A percentile compares a stretch with the other conserved stretches of the same genome.
Conservation (phyloP, 164 flowering plant species). For the Houttuynia cordata region DNA sequence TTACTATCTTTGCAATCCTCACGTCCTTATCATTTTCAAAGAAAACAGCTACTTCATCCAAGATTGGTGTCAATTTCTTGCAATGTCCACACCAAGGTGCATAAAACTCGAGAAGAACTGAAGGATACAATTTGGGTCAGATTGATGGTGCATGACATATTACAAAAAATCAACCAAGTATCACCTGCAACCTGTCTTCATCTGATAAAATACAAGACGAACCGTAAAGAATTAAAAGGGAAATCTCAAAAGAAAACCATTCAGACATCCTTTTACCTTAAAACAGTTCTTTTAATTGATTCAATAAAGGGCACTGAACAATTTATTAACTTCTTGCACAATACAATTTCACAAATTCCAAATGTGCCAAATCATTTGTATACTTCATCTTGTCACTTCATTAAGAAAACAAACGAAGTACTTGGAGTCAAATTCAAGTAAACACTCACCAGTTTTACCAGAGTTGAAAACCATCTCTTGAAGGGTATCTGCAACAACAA, state of each 20-base stretch:
- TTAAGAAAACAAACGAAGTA: not conserved
- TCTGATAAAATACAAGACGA: not conserved
- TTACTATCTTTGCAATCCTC: conserved; percentile 81
- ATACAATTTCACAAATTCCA: not conserved
- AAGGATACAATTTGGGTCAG: too few relatives aligned
- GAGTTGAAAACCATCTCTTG: conserved; percentile 73
- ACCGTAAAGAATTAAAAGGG: too few relatives aligned
- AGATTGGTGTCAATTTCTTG: conserved; percentile 77
- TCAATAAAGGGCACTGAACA: too few relatives aligned
- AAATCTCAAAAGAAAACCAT: too few relatives aligned
- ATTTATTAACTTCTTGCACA: not conserved
- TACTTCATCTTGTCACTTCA: not conserved
- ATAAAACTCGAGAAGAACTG: conserved; percentile 38
- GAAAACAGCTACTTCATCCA: conserved; percentile 85
- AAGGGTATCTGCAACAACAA: conserved; percentile 79
- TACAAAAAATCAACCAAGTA: too few relatives aligned
- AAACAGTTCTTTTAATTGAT: not conserved
- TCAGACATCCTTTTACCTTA: not conserved
- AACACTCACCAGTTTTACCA: conserved; percentile 67
- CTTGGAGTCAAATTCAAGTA: too few relatives aligned
- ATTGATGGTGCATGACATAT: too few relatives aligned
- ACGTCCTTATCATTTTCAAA: conserved; percentile 55
- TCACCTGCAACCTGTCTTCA: too few relatives aligned
- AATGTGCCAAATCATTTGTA: not conserved
- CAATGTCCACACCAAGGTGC: conserved; percentile 99